Conservation (phyloP, 2,329 filamentous ascomycete species). For the Fusarium bulbicola region DNA sequence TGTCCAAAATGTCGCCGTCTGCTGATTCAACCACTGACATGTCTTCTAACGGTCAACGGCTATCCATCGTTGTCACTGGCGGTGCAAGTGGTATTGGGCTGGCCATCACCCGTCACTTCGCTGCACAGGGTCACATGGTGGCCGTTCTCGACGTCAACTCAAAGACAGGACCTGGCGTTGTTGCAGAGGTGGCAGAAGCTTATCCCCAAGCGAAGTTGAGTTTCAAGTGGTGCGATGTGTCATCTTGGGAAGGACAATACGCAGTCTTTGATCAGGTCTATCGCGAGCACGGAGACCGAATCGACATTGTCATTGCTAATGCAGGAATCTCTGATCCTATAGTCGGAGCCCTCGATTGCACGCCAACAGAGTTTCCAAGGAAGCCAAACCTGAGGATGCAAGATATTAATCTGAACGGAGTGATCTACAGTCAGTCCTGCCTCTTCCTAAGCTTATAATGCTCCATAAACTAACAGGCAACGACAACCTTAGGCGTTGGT, state of each 20-base stretch:
- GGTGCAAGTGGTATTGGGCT: background rate
- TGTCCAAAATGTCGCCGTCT: background rate
- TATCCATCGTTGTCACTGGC: background rate
- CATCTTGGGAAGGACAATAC: background rate
- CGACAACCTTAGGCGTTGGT: background rate
- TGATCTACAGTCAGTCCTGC: background rate
- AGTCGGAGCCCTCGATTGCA: background rate
- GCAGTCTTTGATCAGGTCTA: background rate
- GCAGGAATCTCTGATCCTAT: conserved; percentile 1
- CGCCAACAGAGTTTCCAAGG: background rate
- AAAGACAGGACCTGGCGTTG: background rate
- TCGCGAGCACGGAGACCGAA: background rate
- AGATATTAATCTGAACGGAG: background rate
- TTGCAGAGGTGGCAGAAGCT: background rate
- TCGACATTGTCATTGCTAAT: background rate
- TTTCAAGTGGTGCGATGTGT: background rate
- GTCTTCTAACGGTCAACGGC: rapidly evolving
- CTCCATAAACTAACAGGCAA: background rate
- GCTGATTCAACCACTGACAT: too few species aligned
- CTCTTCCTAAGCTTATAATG: too few species aligned
- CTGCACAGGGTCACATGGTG: background rate
- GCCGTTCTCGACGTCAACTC: background rate
- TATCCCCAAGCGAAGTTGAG: background rate
- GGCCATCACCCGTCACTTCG: background rate
- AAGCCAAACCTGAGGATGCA: background rate